Percentiles rank a stretch among this genome's conserved stretches.
Evolutionary conservation across 2,329 filamentous ascomycete genomes (phyloP).

Genomic region (Diaporthe ampelina): DNA sequence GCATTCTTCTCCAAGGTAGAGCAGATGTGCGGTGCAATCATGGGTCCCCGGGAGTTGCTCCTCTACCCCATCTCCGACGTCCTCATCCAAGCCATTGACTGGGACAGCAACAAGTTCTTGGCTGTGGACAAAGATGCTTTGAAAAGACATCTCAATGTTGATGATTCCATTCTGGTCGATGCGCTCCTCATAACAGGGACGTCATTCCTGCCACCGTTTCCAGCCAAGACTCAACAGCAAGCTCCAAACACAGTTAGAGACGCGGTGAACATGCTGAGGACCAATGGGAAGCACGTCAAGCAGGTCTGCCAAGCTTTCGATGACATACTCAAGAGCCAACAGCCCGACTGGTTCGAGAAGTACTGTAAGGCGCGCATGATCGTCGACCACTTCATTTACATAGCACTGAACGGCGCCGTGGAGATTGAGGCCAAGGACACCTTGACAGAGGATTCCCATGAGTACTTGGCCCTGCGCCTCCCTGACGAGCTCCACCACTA

Average conservation of each 20-base stretch:
- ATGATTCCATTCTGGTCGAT: conserved; percentile 84
- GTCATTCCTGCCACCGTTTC: conserved; percentile 83
- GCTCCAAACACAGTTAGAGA: conserved; percentile 75
- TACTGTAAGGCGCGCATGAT: conserved; percentile 89
- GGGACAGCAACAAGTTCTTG: conserved; percentile 75
- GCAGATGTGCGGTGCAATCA: conserved; percentile 79
- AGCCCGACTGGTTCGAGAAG: conserved; percentile 84
- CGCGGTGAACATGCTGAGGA: conserved; percentile 82
- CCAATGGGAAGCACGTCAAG: conserved; percentile 78
- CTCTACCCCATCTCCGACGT: conserved; percentile 86
- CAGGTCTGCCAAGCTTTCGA: conserved; percentile 82
- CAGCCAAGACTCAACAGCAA: conserved; percentile 68
- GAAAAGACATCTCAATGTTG: conserved; percentile 75
- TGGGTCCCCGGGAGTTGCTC: conserved; percentile 87
- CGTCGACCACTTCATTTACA: conserved; percentile 88
- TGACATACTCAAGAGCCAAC: conserved; percentile 80
- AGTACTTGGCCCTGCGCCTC: conserved; percentile 90
- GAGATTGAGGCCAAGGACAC: conserved; percentile 79
- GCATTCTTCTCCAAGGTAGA: conserved; percentile 76
- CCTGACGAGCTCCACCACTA: conserved; percentile 94
- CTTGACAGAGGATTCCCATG: conserved; percentile 86
- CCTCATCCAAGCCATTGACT: conserved; percentile 77
- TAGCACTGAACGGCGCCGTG: conserved; percentile 82
- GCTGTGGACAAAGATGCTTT: conserved; percentile 77
- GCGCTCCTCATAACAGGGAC: conserved; percentile 87